Conservation (phyloP, 352 stramenopile genomes). For the Blastocystis sp. region DNA sequence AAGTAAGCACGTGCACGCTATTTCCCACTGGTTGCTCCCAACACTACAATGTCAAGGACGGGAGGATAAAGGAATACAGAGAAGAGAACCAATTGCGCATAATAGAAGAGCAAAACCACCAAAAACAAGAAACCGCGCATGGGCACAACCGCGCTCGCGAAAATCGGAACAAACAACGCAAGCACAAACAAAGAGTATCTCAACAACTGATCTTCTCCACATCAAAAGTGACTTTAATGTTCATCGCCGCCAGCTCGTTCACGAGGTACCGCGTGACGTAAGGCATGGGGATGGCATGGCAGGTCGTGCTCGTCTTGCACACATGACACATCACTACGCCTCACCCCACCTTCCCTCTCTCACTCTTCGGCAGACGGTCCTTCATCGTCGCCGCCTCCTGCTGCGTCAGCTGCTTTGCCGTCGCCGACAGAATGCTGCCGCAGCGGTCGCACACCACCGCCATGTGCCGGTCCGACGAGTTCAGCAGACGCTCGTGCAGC, state of each 20-base stretch:
- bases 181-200: slow-evolving; percentile 16
- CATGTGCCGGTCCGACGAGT: slow-evolving; percentile 97
- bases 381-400: slow-evolving; percentile 77
- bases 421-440: slow-evolving; percentile 81
- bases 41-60: too few species aligned
- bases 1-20: too few species aligned
- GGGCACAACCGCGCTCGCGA: background rate
- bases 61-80: too few species aligned
- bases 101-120: too few species aligned
- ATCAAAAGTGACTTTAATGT: slow-evolving; percentile 94
- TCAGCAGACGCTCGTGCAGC: slow-evolving; percentile 84
- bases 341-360: background rate
- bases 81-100: too few species aligned
- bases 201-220: slow-evolving; percentile 68
- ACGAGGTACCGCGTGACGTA: slow-evolving; percentile 98
- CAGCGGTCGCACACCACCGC: slow-evolving; percentile 90
- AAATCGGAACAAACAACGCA: slow-evolving; percentile 1
- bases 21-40: too few species aligned
- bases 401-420: slow-evolving; percentile 81
- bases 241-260: slow-evolving; percentile 98
- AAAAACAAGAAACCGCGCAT: too few species aligned
- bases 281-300: slow-evolving; percentile 85
- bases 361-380: slow-evolving; percentile 40
- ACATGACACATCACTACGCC: slow-evolving; percentile 74
- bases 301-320: slow-evolving; percentile 70